Conservation (phyloP, 768 basidiomycete species). For the Tylopilus vinaceipallidus region DNA sequence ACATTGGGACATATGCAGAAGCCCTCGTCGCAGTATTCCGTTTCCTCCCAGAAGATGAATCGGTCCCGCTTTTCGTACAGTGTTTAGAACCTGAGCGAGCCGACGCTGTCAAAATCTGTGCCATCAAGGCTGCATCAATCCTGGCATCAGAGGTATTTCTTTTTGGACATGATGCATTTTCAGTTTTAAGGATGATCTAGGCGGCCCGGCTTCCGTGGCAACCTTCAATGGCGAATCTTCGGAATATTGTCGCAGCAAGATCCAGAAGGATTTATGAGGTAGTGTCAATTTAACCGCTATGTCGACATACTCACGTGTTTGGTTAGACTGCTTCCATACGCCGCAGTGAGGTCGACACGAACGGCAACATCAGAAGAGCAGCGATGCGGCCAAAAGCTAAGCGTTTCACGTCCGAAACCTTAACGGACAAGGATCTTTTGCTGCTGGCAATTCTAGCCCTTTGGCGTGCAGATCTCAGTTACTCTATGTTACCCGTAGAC, state of each 20-base stretch:
- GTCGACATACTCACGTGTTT: constrained; percentile 9
- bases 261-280: constrained; percentile 60
- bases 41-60: constrained; percentile 63
- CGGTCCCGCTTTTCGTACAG: constrained; percentile 54
- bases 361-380: constrained; percentile 52
- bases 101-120: constrained; percentile 78
- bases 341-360: constrained; percentile 60
- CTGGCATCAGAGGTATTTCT: constrained; percentile 60
- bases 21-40: constrained; percentile 72
- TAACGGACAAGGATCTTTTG: constrained; percentile 69
- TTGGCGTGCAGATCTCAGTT: constrained; percentile 57
- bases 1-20: constrained; percentile 75
- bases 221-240: constrained; percentile 47
- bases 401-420: constrained; percentile 53
- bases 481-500: constrained; percentile 49
- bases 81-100: constrained; percentile 78
- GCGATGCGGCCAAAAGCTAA: constrained; percentile 61
- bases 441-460: constrained; percentile 66
- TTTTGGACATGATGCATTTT: neutral
- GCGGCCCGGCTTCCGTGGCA: constrained; percentile 56
- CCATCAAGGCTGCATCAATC: constrained; percentile 69
- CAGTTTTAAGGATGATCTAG: constrained; percentile 33
- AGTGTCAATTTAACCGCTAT: constrained; percentile 14
- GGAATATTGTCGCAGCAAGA: constrained; percentile 43
- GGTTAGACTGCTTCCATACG: constrained; percentile 48